These are phyloP conservation scores for Pleurotus sapidus DNA, from an alignment of 768 basidiomycete species.

Conservation along the genomic window DNA sequence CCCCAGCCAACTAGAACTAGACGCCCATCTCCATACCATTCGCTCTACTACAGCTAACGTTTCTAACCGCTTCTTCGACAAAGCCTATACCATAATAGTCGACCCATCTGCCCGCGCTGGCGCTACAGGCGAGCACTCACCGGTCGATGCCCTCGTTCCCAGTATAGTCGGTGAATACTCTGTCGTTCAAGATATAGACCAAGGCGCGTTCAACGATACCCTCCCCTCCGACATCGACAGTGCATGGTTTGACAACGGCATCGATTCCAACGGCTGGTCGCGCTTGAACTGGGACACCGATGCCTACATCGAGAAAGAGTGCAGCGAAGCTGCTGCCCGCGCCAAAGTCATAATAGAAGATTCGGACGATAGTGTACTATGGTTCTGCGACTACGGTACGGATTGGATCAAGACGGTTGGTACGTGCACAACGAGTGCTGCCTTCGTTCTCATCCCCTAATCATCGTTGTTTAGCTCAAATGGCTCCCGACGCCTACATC, in stretches of 20 bases:
- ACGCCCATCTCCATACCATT: slow-evolving; percentile 74
- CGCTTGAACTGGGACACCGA: slow-evolving; percentile 77
- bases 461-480: slow-evolving; percentile 24
- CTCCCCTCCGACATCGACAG: background rate
- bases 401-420: slow-evolving; percentile 83
- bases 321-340: slow-evolving; percentile 51
- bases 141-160: slow-evolving; percentile 87
- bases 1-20: slow-evolving; percentile 35
- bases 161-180: slow-evolving; percentile 85
- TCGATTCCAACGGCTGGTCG: slow-evolving; percentile 40
- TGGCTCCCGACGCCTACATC: slow-evolving; percentile 79
- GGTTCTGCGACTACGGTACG: slow-evolving; percentile 79
- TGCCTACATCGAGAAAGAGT: slow-evolving; percentile 51
- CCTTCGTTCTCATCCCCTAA: background rate
- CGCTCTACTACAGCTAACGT: slow-evolving; percentile 60
- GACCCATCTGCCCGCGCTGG: slow-evolving; percentile 85
- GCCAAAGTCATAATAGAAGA: slow-evolving; percentile 63
- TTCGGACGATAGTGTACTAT: slow-evolving; percentile 81
- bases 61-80: slow-evolving; percentile 89
- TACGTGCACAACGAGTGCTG: slow-evolving; percentile 31
- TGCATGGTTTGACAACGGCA: background rate
- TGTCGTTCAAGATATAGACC: slow-evolving; percentile 64
- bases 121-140: slow-evolving; percentile 87
- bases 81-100: slow-evolving; percentile 76
- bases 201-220: slow-evolving; percentile 32